Percentiles rank a stretch among this genome's conserved stretches.
Evolutionary conservation across 169 alveolate species (phyloP).

Genomic region (Toxoplasma gondii): DNA sequence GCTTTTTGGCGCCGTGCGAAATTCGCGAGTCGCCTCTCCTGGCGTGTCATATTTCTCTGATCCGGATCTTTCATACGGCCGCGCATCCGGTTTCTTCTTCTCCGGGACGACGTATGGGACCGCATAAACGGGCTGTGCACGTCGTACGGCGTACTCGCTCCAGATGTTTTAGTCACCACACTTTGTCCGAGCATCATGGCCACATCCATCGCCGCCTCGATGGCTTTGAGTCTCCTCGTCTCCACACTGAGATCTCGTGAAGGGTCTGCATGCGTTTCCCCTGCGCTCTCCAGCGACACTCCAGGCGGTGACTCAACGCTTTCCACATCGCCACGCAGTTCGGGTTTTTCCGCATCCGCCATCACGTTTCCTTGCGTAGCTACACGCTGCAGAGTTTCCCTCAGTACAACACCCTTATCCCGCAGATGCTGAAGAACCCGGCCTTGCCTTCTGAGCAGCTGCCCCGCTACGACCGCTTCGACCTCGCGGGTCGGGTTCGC

Average conservation of each 20-base stretch:
- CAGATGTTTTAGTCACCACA: conserved; percentile 31
- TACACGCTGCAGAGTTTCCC: background rate
- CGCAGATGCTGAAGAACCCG: conserved; percentile 33
- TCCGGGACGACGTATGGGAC: conserved; percentile 26
- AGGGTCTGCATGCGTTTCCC: background rate
- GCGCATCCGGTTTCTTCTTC: conserved; percentile 35
- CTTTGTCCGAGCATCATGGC: conserved; percentile 55
- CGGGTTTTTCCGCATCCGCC: too few relatives aligned
- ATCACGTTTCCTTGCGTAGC: too few relatives aligned
- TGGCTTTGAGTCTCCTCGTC: conserved; percentile 18
- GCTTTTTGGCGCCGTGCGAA: background rate
- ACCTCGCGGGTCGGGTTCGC: conserved; percentile 37
- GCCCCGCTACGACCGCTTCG: conserved; percentile 50
- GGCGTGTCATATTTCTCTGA: conserved; percentile 31
- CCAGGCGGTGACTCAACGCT: too few relatives aligned
- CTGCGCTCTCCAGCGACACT: background rate
- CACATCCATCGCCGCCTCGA: conserved; percentile 67
- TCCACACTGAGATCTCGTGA: background rate
- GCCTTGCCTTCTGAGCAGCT: conserved; percentile 50
- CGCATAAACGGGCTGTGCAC: conserved; percentile 53
- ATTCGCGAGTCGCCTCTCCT: conserved; percentile 41
- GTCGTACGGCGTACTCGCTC: conserved; percentile 44
- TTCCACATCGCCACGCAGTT: too few relatives aligned
- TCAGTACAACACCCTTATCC: background rate
- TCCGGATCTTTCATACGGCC: conserved; percentile 50